Evolutionary conservation across 257 asterid genomes (phyloP).

Genomic region (Eustoma russellianum): DNA sequence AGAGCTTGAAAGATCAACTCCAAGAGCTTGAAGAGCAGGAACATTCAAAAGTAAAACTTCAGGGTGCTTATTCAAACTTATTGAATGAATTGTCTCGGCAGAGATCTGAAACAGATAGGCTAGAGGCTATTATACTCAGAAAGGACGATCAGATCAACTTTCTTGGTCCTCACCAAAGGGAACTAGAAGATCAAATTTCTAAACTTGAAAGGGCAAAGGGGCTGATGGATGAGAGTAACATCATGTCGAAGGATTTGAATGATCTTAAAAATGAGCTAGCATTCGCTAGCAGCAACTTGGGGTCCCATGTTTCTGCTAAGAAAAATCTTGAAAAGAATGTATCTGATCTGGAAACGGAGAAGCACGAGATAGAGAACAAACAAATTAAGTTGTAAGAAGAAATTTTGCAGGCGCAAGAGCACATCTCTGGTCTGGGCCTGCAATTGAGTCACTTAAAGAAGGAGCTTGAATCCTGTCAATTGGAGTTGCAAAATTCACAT

Average conservation of each 20-base stretch:
- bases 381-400: slow-evolving; percentile 33
- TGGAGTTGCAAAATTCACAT: slow-evolving; percentile 26
- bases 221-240: slow-evolving; percentile 25
- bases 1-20: slow-evolving; percentile 27
- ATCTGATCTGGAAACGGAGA: slow-evolving; percentile 27
- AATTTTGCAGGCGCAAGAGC: slow-evolving; percentile 20
- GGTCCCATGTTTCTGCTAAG: slow-evolving; percentile 24
- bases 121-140: slow-evolving; percentile 26
- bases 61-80: slow-evolving; percentile 25
- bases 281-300: slow-evolving; percentile 18
- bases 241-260: slow-evolving; percentile 24
- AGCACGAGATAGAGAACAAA: slow-evolving; percentile 22
- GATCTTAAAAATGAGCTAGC: slow-evolving; percentile 27
- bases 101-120: slow-evolving; percentile 19
- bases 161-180: slow-evolving; percentile 20
- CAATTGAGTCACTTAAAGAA: slow-evolving; percentile 24
- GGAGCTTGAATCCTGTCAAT: slow-evolving; percentile 31
- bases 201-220: slow-evolving; percentile 28
- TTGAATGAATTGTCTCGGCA: slow-evolving; percentile 33
- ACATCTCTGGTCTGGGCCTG: slow-evolving; percentile 26
- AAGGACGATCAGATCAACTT: slow-evolving; percentile 21
- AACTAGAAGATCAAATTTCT: slow-evolving; percentile 30
- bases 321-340: slow-evolving; percentile 24
- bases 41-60: slow-evolving; percentile 25
- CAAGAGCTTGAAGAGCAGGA: slow-evolving; percentile 35